phyloP scores from a whole-genome alignment of 345 rosid genomes.

The Turnera subulata region DNA sequence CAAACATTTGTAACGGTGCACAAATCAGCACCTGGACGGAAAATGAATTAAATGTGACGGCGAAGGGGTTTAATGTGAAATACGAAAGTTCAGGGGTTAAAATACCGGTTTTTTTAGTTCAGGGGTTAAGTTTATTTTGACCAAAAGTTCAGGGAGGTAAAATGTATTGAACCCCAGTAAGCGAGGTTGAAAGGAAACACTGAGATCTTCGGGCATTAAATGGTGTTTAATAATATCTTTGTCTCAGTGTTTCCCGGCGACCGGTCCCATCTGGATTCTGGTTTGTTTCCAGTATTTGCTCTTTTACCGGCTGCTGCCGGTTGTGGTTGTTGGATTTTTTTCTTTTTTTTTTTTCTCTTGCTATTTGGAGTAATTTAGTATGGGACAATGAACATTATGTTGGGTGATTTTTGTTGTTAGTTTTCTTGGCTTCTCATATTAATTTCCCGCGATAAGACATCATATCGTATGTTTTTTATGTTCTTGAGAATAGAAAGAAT shows the following conservation, averaged over 20 bases:
- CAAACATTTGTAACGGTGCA: too few relatives aligned
- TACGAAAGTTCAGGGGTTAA: too few relatives aligned
- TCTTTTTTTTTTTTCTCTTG: too few relatives aligned
- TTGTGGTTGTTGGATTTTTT: slow-evolving; percentile 7
- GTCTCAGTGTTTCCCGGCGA: slow-evolving; percentile 21
- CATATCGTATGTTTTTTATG: neutral
- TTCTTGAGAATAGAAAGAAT: neutral
- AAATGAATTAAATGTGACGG: too few relatives aligned
- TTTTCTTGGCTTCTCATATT: neutral
- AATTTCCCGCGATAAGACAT: neutral
- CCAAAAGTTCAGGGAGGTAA: too few relatives aligned
- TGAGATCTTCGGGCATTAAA: slow-evolving; percentile 19
- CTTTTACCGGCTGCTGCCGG: slow-evolving; percentile 12
- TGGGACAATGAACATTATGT: too few relatives aligned
- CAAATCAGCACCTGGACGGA: too few relatives aligned
- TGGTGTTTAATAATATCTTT: slow-evolving; percentile 8
- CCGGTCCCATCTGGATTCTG: slow-evolving; percentile 17
- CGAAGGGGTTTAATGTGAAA: too few relatives aligned
- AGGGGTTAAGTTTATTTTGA: too few relatives aligned
- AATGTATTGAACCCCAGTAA: too few relatives aligned
- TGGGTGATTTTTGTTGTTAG: slow-evolving; percentile 2
- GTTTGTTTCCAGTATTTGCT: neutral
- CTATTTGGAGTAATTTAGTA: too few relatives aligned
- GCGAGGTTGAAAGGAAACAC: slow-evolving; percentile 2
- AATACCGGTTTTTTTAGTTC: too few relatives aligned